Base-by-base conservation (phyloP, 768 basidiomycete genomes). In the Mycena indigotica region DNA sequence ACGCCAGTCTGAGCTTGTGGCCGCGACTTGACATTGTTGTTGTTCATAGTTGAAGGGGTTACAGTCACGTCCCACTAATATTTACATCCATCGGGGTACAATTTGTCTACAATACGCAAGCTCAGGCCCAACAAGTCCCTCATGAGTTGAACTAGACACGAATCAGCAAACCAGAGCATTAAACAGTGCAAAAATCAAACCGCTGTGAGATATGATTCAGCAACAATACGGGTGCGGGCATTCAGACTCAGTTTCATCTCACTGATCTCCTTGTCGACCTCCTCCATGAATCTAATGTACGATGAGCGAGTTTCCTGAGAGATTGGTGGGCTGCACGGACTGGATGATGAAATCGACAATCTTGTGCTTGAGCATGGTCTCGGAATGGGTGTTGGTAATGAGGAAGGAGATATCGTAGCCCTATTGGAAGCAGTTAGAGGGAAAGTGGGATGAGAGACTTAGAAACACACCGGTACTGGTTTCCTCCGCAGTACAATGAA, bases 321-420 rank as follows among this genome's bases (percentile, higher is more conserved):
- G 26, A 4, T 12, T 44, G n/a, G n/a, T n/a, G n/a, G n/a, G 50
- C 40, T 13, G 15, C 12, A 76, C 87, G 48, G 61, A 96, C 93
- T 98, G 94, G 64, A 98, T 97, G 76, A 99, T 97, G 74, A 99
- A 99, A 76, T 99, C 97, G 32, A 99, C 97, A 52, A 99, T 90
- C 79, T 98, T 98, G 76, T 99, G 97, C 77, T 98, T 99, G 65
- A 98, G 80, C 97, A 99, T 98, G 10, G 93, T 95, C 73, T 98
- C 96, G 28, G 95, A 84, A 72, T 99, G 95, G 51, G 89, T 87
- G 73, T 98, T 97, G 56, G 96, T 98, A 70, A 99, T 95, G 60
- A 98, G 80, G 81, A 99, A 98, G 2, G 94, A 96, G 61, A 99
- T 98, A 64, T 98, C 97, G 65, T 98, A 98, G 55, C 97, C 97